Evolutionary conservation across 2,329 filamentous ascomycete genomes (phyloP), one percentile per base, ranked within the genome.

Genomic region (Hypoxylon sp.): DNA sequence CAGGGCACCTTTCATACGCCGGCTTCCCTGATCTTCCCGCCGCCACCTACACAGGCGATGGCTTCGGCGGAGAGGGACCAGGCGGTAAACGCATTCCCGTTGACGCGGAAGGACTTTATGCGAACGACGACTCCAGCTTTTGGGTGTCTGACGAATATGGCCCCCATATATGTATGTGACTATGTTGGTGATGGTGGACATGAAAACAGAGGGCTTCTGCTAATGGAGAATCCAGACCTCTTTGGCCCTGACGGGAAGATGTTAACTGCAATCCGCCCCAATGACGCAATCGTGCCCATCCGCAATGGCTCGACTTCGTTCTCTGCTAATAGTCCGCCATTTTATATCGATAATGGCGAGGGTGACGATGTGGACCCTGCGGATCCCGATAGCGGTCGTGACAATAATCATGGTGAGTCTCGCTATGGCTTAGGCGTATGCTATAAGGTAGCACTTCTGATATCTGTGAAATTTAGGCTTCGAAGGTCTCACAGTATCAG

Each of bases 111-210:
- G 91, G 91, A 1, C 80, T 94, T 0, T 86, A 88, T 1, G 82
- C 93, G 5, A 85, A 85, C 53, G 71, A 80, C 0, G 86, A 91
- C 60, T 88, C 86, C 11, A 82, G 83, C 0, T 92, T 92, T 79
- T 93, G 90, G 89, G 82, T 92, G 42, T 86, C 83, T 6, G 91
- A 93, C 74, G 91, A 93, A 79, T 91, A 92, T 75, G 91, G 90
- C 0, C 90, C 90, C 0, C 92, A 90, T 72, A 81, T 92, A 22
- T 93, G 92, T 82, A 85, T 88, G 48, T 68, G 17, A n/a, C 19
- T 3, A 26, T 42, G 4, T 22, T 31, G 2, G 3, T 31, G 0
- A 42, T 19, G 2, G 3, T n/a, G 53, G 1, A 31, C 33, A n/a
- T 24, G 13, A 14, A 31, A 17, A 35, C 22, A 19, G n/a, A 29